Percentiles rank a stretch among this genome's conserved stretches.
phyloP scores from a whole-genome alignment of 768 basidiomycete genomes.

The Leccinum boreale region DNA sequence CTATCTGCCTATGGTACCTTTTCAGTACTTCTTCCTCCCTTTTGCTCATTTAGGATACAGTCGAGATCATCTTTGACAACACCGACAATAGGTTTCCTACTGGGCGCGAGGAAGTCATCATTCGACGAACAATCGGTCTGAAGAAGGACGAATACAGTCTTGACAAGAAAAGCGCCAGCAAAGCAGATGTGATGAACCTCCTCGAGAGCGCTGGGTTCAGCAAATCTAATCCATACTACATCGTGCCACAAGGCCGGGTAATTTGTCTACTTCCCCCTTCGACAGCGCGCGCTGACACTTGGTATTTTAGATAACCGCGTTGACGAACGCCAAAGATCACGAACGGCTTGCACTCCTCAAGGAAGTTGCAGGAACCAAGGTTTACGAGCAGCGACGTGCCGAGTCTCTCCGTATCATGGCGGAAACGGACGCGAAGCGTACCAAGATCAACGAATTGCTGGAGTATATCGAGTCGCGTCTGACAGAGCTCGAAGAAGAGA shows the following conservation, averaged over 20 bases:
- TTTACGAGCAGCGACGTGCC: constrained; percentile 90
- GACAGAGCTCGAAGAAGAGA: constrained; percentile 93
- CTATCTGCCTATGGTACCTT: constrained; percentile 82
- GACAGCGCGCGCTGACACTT: constrained; percentile 8
- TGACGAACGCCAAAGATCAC: constrained; percentile 96
- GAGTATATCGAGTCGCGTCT: constrained; percentile 89
- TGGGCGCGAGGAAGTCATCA: constrained; percentile 77
- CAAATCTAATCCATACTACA: constrained; percentile 98
- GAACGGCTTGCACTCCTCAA: constrained; percentile 93
- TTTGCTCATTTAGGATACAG: constrained; percentile 24
- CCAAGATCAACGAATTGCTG: constrained; percentile 87
- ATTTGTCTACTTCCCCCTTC: constrained; percentile 27
- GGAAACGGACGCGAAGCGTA: constrained; percentile 90
- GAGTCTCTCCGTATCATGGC: constrained; percentile 97
- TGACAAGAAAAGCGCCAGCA: constrained; percentile 92
- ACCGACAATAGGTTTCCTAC: constrained; percentile 93
- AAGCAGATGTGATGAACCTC: constrained; percentile 97
- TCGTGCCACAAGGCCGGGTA: constrained; percentile 96
- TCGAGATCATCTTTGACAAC: constrained; percentile 96
- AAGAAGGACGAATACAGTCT: constrained; percentile 99
- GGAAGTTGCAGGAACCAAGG: constrained; percentile 97
- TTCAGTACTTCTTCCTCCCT: background rate
- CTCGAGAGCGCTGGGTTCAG: constrained; percentile 97
- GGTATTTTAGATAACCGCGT: constrained; percentile 72
- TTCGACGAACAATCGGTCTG: constrained; percentile 91